phyloP scores from a whole-genome alignment of 2,329 filamentous ascomycete species.

The Emmonsiellopsis sp. region DNA sequence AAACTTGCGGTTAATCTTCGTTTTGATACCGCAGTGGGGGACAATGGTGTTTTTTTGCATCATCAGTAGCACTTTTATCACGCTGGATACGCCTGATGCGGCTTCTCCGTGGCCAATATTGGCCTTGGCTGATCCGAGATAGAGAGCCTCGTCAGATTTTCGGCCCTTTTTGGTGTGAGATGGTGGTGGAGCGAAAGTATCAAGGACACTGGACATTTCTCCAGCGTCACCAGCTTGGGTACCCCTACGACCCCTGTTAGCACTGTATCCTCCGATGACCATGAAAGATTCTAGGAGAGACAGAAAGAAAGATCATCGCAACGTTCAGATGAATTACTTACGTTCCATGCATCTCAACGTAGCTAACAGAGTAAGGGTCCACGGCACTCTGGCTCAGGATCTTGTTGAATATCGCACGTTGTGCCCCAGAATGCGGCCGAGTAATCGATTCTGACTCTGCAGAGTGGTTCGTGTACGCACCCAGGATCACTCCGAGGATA shows the following conservation, averaged over 20 bases:
- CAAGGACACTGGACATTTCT: slow-evolving; percentile 70
- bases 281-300: too few species aligned
- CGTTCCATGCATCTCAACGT: slow-evolving; percentile 84
- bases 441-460: slow-evolving; percentile 76
- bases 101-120: slow-evolving; percentile 57
- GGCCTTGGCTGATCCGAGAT: slow-evolving; percentile 50
- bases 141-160: neutral
- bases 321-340: too few species aligned
- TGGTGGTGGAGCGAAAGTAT: slow-evolving; percentile 46
- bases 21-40: slow-evolving; percentile 29
- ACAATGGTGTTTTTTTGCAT: slow-evolving; percentile 26
- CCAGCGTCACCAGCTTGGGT: slow-evolving; percentile 76
- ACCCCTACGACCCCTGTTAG: slow-evolving; percentile 32
- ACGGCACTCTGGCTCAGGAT: slow-evolving; percentile 65
- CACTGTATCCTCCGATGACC: too few species aligned
- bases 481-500: slow-evolving; percentile 63
- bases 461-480: slow-evolving; percentile 71
- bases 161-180: neutral
- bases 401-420: slow-evolving; percentile 60
- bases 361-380: slow-evolving; percentile 67
- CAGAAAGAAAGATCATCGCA: too few species aligned
- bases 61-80: slow-evolving; percentile 32
- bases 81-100: slow-evolving; percentile 44
- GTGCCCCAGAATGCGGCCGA: slow-evolving; percentile 68
- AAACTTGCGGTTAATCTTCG: slow-evolving; percentile 32